Conservation (phyloP, 2,329 filamentous ascomycete species). For the Pseudogymnoascus sp. region DNA sequence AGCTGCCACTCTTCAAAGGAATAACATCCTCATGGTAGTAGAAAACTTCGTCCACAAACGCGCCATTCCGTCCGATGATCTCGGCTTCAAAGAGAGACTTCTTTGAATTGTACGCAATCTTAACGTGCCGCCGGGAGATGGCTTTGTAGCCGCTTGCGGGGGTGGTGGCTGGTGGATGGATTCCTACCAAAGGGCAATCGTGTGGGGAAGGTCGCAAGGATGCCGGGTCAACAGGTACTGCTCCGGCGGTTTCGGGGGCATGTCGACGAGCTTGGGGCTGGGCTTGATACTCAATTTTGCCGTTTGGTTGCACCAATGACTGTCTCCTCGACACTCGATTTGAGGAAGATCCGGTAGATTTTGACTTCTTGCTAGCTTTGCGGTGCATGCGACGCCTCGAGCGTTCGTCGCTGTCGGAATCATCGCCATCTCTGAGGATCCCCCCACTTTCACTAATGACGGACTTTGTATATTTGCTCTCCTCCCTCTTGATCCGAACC, state of each 20-base stretch:
- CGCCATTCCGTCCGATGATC: slow-evolving; percentile 55
- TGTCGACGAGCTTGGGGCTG: slow-evolving; percentile 37
- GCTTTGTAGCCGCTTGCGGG: slow-evolving; percentile 59
- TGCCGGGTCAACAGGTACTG: slow-evolving; percentile 52
- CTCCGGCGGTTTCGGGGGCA: slow-evolving; percentile 52
- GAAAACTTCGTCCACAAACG: slow-evolving; percentile 57
- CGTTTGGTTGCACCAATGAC: slow-evolving; percentile 24
- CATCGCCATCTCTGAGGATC: slow-evolving; percentile 57
- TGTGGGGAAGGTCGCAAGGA: slow-evolving; percentile 53
- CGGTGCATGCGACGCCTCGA: slow-evolving; percentile 40
- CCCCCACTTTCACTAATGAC: slow-evolving; percentile 65
- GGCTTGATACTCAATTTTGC: slow-evolving; percentile 40
- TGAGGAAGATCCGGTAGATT: slow-evolving; percentile 39
- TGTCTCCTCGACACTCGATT: slow-evolving; percentile 26
- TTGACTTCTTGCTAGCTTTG: slow-evolving; percentile 31
- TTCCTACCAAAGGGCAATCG: slow-evolving; percentile 60
- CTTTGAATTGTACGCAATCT: slow-evolving; percentile 62
- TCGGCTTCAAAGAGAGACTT: slow-evolving; percentile 57
- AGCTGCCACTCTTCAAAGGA: slow-evolving; percentile 54
- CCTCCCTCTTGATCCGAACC: slow-evolving; percentile 40
- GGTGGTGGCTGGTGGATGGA: slow-evolving; percentile 61
- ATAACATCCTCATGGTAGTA: slow-evolving; percentile 47
- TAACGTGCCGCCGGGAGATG: slow-evolving; percentile 68
- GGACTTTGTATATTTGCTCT: slow-evolving; percentile 42
- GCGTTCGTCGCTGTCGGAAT: slow-evolving; percentile 49